Evolutionary conservation across 169 alveolate genomes (phyloP), one percentile per base, ranked within the genome.

Genomic region (Cryptosporidium ryanae): DNA sequence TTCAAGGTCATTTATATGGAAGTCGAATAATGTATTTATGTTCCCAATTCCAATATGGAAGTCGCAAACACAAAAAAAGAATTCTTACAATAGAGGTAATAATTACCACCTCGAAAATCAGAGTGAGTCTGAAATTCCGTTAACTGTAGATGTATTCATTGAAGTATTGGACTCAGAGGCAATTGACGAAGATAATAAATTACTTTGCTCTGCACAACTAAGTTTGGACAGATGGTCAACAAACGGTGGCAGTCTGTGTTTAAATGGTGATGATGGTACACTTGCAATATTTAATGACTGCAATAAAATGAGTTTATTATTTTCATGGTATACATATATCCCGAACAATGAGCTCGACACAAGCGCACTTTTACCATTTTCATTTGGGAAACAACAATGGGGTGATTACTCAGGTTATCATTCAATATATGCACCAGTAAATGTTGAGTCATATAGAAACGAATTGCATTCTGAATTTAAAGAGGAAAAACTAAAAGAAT

Each of bases 321-420:
- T 76, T 31, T 76, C 87, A 59, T 76, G 87, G 87, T 76, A 76
- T 76, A 76, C 87, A 23, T 76, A 76, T 55, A 70, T 76, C n/a
- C 87, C 87, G 25, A 76, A 76, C 46, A 76, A 59, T 44, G 87
- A 76, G 64, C 63, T 76, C 34, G 87, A 76, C n/a, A 76, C 87
- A 76, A 76, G 87, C 34, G 87, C 87, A 32, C 18, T 76, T 15
- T 76, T 76, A 34, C 87, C 87, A 61, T 76, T 76, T 61, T 55
- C 87, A 59, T 76, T 76, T 76, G 87, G 87, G 13, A 76, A 76
- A 61, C 87, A 76, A 76, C 87, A 76, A 59, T 76, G 87, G 87
- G 87, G 87, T 59, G 87, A 76, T 29, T 76, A 76, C 17, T 67
- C 76, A 57, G 87, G 87, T 13, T 76, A 43, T 21, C 87, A 76